These are phyloP conservation scores for Oryza australiensis DNA, from an alignment of 176 grass and related monocot species.

Conservation along the genomic window DNA sequence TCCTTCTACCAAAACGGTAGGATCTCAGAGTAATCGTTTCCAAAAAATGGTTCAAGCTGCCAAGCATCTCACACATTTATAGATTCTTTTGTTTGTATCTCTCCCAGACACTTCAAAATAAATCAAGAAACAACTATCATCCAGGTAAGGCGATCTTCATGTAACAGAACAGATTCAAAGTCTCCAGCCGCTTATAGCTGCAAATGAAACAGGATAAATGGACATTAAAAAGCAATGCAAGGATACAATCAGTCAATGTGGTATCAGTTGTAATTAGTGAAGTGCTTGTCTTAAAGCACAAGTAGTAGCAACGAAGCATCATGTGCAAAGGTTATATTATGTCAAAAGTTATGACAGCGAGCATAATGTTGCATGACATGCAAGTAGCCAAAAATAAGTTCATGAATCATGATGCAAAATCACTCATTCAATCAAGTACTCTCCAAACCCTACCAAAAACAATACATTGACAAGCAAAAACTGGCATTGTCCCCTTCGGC, in stretches of 20 bases:
- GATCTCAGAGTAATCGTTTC: background rate
- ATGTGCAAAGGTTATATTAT: background rate
- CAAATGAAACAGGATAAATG: conserved; percentile 25
- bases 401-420: background rate
- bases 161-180: conserved; percentile 16
- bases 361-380: background rate
- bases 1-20: background rate
- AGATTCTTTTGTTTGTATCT: conserved; percentile 15
- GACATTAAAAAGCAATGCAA: background rate
- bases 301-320: background rate
- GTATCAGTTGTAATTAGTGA: background rate
- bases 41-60: background rate
- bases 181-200: conserved; percentile 17
- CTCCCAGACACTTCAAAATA: conserved; percentile 11
- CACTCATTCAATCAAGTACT: background rate
- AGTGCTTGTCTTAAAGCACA: background rate
- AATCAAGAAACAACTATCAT: conserved; percentile 25
- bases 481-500: background rate
- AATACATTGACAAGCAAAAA: background rate
- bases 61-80: background rate
- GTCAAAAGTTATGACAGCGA: background rate
- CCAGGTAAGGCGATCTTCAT: conserved; percentile 15
- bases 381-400: background rate
- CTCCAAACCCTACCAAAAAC: background rate
- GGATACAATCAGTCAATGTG: background rate